phyloP scores from a whole-genome alignment of 768 basidiomycete genomes.

The Termitomyces sp. region DNA sequence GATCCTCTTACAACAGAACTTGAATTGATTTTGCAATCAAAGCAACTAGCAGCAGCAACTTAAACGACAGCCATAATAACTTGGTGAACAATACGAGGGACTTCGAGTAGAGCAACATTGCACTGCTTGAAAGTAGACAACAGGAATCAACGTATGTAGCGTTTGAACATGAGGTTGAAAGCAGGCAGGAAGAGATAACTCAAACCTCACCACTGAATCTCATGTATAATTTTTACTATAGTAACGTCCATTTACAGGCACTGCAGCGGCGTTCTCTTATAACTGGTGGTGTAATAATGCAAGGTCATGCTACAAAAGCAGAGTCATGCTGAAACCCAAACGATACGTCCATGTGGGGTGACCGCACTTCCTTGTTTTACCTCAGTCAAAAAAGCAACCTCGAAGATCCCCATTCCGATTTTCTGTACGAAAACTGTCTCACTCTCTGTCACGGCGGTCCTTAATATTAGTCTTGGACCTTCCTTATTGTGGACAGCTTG shows the following conservation, averaged over 20 bases:
- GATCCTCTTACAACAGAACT: neutral
- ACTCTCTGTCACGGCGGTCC: conserved; percentile 27
- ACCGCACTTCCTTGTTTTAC: conserved; percentile 22
- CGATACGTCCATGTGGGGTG: conserved; percentile 49
- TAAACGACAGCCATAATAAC: no score
- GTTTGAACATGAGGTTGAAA: no score
- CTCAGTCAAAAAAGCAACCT: conserved; percentile 45
- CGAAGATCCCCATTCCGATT: conserved; percentile 38
- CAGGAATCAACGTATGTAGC: no score
- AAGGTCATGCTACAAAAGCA: no score
- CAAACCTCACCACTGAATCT: no score
- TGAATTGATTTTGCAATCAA: neutral
- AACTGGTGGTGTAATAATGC: no score
- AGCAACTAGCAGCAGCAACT: neutral
- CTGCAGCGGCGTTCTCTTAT: no score
- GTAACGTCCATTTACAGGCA: no score
- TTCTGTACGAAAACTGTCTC: conserved; percentile 25
- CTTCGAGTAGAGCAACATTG: neutral
- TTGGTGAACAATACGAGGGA: neutral
- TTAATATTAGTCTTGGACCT: conserved; percentile 26
- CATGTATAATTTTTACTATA: no score
- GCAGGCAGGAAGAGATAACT: no score
- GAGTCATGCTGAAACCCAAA: conserved; percentile 25
- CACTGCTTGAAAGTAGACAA: neutral
- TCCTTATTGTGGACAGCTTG: conserved; percentile 21